These are phyloP conservation scores for Erigeron philadelphicus DNA, from an alignment of 140 eudicot species.

Conservation along the genomic window DNA sequence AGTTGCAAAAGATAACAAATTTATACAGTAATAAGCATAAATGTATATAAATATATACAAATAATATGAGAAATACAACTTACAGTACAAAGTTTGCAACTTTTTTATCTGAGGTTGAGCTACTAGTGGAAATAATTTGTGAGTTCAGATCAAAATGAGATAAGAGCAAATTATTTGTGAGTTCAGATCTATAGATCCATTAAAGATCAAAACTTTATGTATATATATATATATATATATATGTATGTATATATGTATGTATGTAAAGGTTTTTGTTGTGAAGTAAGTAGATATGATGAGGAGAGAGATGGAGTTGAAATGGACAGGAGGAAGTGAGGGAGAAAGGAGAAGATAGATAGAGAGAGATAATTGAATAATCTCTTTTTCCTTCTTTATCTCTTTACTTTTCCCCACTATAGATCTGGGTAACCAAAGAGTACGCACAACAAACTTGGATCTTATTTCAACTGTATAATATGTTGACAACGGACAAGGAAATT, in stretches of 20 bases:
- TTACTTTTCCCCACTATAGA: too few species aligned
- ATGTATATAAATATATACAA: not conserved
- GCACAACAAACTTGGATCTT: too few species aligned
- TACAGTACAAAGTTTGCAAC: slow-evolving; percentile 34
- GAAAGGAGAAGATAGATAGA: slow-evolving; percentile 16
- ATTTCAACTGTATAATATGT: too few species aligned
- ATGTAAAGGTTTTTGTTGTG: not conserved
- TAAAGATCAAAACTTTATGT: slow-evolving; percentile 20
- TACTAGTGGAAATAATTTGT: slow-evolving; percentile 26
- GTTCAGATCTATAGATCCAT: slow-evolving; percentile 57
- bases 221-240: slow-evolving; percentile 2
- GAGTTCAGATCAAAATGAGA: slow-evolving; percentile 32
- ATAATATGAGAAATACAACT: slow-evolving; percentile 24
- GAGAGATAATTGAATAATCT: slow-evolving; percentile 11
- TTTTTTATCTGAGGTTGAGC: slow-evolving; percentile 23
- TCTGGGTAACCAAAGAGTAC: too few species aligned
- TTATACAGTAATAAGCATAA: not conserved
- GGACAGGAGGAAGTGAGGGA: slow-evolving; percentile 11
- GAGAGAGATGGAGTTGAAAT: slow-evolving; percentile 6
- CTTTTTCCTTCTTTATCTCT: not conserved
- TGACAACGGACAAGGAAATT: too few species aligned
- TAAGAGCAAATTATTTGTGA: slow-evolving; percentile 24
- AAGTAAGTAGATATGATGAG: slow-evolving; percentile 2
- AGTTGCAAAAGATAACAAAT: not conserved
- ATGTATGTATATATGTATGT: not conserved